Percentiles rank a stretch among this genome's conserved stretches.
These are phyloP conservation scores for Heterobasidion irregulare DNA, from an alignment of 1,284 basidiomycete genomes.

Conservation along the genomic window DNA sequence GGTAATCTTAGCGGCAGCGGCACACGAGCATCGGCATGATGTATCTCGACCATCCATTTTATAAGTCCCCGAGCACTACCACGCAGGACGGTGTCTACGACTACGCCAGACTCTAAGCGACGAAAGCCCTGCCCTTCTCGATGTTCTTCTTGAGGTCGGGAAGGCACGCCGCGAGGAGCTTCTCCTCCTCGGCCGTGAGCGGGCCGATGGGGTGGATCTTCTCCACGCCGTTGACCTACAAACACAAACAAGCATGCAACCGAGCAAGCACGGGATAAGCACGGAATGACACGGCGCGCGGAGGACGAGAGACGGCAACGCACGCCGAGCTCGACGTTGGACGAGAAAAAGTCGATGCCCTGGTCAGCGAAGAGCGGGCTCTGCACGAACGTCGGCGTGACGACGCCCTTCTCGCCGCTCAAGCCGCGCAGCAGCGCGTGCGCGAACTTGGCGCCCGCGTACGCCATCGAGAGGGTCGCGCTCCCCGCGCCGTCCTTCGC, in stretches of 20 bases:
- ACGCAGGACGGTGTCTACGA: too few relatives aligned
- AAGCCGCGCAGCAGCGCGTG: conserved; percentile 77
- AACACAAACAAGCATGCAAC: conserved; percentile 1
- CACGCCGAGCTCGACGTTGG: conserved; percentile 86
- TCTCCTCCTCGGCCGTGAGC: conserved; percentile 75
- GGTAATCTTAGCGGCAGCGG: too few relatives aligned
- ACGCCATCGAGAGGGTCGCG: conserved; percentile 88
- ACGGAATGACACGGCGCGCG: neutral
- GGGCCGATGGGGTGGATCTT: conserved; percentile 80
- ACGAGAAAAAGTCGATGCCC: conserved; percentile 87
- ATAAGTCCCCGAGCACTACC: neutral
- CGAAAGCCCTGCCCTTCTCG: conserved; percentile 86
- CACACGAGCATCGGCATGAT: neutral
- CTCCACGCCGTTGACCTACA: conserved; percentile 78
- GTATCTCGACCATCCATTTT: neutral
- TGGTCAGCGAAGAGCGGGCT: conserved; percentile 77
- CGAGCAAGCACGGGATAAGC: neutral
- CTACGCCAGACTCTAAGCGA: conserved; percentile 18
- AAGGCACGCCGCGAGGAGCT: conserved; percentile 80
- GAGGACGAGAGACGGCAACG: conserved; percentile 21
- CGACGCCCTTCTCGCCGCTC: conserved; percentile 79
- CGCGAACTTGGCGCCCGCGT: conserved; percentile 88
- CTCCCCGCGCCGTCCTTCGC: conserved; percentile 86
- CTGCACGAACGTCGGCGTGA: conserved; percentile 85
- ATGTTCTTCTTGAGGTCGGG: conserved; percentile 97